Base-by-base conservation (phyloP, 1,139 yeast species). In the Cylindricascospora bacillispora region DNA sequence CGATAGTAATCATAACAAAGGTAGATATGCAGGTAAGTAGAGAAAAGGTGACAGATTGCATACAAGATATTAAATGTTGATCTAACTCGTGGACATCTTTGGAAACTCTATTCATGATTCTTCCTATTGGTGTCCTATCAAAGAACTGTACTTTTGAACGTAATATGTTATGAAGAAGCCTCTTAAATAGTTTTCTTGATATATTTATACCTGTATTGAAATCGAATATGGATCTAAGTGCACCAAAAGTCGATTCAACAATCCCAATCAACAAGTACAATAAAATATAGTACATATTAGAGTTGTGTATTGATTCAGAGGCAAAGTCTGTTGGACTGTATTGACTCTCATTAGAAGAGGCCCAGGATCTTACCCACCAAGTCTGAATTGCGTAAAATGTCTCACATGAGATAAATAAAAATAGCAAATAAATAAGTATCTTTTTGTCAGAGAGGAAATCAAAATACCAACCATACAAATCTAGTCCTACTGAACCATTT, bases 341-440 rank as follows among this genome's bases (percentile, higher is more conserved):
- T 5, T 14, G 11, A 10, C 12, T 10, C 18, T 13, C 11, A 15
- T 14, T 14, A 14, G 15, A 9, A 13, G 13, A 12, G 15, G n/a
- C 15, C 93, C 93, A 80, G 27, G 62, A 62, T 54, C 78, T 66
- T 41, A 79, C 67, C 93, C 93, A 80, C 75, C 78, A 78, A 6
- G 83, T 67, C 54, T 78, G 85, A 15, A 58, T 46, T 49, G 79
- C 70, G 40, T 65, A 67, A 13, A 67, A 53, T 23, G 57, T 52
- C 43, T 80, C 83, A 15, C 74, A 65, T 17, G 58, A 35, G 19
- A 64, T 36, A 39, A 73, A 72, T n/a, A n/a, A n/a, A n/a, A n/a
- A n/a, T n/a, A n/a, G n/a, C n/a, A n/a, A n/a, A n/a, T n/a, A n/a
- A n/a, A n/a, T n/a, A n/a, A n/a, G n/a, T n/a, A n/a, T n/a, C n/a